Percentiles rank a stretch among this genome's conserved stretches.
These are phyloP conservation scores for Forsythia suspensa DNA, from an alignment of 257 asterid species.

Conservation along the genomic window DNA sequence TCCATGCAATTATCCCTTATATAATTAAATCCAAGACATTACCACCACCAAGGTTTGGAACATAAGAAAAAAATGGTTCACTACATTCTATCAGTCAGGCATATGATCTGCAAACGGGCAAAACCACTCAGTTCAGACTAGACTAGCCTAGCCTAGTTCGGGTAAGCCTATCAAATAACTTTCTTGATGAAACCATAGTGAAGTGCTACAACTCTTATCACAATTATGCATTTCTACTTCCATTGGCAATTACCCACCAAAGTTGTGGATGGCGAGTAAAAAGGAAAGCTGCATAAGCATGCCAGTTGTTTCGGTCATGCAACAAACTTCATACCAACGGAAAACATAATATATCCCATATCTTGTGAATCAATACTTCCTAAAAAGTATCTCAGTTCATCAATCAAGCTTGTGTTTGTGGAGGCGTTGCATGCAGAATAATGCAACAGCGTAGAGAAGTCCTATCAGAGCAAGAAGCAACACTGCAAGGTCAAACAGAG, in stretches of 20 bases:
- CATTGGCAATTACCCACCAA: background rate
- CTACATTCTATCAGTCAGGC: background rate
- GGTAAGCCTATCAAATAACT: background rate
- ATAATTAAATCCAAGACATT: background rate
- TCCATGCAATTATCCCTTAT: too few relatives aligned
- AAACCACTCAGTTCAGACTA: background rate
- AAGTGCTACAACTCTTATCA: background rate
- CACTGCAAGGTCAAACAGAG: conserved; percentile 14
- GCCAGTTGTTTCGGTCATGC: background rate
- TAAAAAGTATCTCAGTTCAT: background rate
- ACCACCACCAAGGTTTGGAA: background rate
- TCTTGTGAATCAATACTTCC: background rate
- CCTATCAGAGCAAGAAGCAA: conserved; percentile 24
- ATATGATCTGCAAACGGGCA: background rate
- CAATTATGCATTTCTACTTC: background rate
- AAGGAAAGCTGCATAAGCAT: background rate
- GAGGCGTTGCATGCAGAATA: background rate
- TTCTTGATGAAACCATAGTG: background rate
- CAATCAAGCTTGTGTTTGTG: conserved; percentile 28
- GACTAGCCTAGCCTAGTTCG: background rate
- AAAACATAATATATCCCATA: background rate
- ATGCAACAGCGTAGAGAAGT: conserved; percentile 12
- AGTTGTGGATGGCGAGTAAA: background rate
- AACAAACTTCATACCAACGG: background rate
- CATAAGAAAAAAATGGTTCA: background rate